Evolutionary conservation across 2,329 filamentous ascomycete species (phyloP), one percentile per base, ranked within the genome.

Genomic region (Xylaria sp.): DNA sequence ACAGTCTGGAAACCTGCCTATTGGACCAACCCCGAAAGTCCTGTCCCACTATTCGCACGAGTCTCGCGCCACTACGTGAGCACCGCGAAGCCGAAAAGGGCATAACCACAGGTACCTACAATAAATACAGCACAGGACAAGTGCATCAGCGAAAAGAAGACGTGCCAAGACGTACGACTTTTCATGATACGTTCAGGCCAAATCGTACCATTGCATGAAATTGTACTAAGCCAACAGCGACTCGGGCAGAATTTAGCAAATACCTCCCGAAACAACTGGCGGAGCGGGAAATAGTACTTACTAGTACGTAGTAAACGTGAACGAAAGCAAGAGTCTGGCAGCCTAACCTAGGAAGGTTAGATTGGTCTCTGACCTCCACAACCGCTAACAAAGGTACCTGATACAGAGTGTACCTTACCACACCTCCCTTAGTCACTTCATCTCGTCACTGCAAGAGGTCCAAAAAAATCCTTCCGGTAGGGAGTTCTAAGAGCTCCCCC

Each of bases 1-100:
- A 67, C 64, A 46, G 46, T 62, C 59, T 51, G 66, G 66, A 70
- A 59, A 62, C 64, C 28, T 65, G 64, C 65, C 62, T 68, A 63
- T 70, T 65, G 68, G 62, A 31, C 36, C 52, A 39, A 25, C 28
- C 7, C 5, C 23, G 23, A 60, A 31, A 48, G 33, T 36, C 62
- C 46, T 41, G 28, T 56, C 31, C 56, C 51, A 46, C 46, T 36
- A 39, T 62, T 62, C 36, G 25, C 39, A 36, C 43, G 41, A 63
- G 49, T 46, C 61, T 62, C 59, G 58, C 62, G 62, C 60, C 68
- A 59, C 46, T 25, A 25, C 33, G 51, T 25, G 54, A 23, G 12
- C 52, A 23, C 23, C 43, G 46, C 52, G n/a, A 65, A 31, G 59
- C 43, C 25, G 33, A 33, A 48, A 58, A 62, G 52, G 58, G 25